These are phyloP conservation scores for Megacollybia platyphylla DNA, from an alignment of 1,284 basidiomycete genomes.

Conservation along the genomic window DNA sequence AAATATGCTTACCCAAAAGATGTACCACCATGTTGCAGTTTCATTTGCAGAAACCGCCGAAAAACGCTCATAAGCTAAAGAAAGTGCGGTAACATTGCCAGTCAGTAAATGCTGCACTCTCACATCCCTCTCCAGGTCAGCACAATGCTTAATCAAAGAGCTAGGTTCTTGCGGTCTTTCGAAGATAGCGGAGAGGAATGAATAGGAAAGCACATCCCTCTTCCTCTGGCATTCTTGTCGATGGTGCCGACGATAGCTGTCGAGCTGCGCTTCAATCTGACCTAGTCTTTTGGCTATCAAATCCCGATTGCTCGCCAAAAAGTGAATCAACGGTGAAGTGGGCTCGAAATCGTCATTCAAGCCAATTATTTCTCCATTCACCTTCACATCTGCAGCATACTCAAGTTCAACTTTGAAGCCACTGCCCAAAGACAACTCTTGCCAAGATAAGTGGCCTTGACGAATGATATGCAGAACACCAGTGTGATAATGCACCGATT, in stretches of 20 bases:
- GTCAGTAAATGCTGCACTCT: slow-evolving; percentile 44
- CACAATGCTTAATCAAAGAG: slow-evolving; percentile 30
- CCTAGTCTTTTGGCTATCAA: slow-evolving; percentile 34
- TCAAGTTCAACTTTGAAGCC: slow-evolving; percentile 57
- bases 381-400: slow-evolving; percentile 39
- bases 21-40: slow-evolving; percentile 70
- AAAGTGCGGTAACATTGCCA: slow-evolving; percentile 35
- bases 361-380: slow-evolving; percentile 48
- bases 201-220: slow-evolving; percentile 44
- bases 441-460: slow-evolving; percentile 43
- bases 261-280: slow-evolving; percentile 34
- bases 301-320: slow-evolving; percentile 49
- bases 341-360: slow-evolving; percentile 59
- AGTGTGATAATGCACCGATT: slow-evolving; percentile 32
- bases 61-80: slow-evolving; percentile 46
- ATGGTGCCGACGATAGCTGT: slow-evolving; percentile 41
- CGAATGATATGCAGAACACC: slow-evolving; percentile 46
- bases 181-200: slow-evolving; percentile 56
- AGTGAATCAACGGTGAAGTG: slow-evolving; percentile 48
- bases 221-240: slow-evolving; percentile 43
- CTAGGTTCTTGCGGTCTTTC: slow-evolving; percentile 35
- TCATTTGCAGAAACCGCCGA: slow-evolving; percentile 36
- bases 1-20: slow-evolving; percentile 52
- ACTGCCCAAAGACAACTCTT: slow-evolving; percentile 49
- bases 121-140: slow-evolving; percentile 36